Conservation (phyloP, 352 stramenopile species). For the Pythium diclinum region DNA sequence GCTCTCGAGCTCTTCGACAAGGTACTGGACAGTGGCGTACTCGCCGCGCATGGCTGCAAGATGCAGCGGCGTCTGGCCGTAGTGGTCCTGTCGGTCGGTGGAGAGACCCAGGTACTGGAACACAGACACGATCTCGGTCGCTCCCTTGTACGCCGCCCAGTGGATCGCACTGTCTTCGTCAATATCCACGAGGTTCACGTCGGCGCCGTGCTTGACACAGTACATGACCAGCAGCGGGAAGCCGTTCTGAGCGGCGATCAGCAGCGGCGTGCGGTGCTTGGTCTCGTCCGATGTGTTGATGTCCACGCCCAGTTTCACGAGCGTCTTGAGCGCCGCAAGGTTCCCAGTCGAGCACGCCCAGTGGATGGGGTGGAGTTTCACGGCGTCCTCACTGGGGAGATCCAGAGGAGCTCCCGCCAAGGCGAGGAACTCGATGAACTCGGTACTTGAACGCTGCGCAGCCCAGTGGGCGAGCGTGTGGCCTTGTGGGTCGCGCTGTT, state of each 20-base stretch:
- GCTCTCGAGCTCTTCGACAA: conserved; percentile 76
- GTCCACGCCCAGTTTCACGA: conserved; percentile 65
- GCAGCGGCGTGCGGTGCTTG: conserved; percentile 72
- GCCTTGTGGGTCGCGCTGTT: conserved; percentile 47
- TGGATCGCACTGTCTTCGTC: conserved; percentile 79
- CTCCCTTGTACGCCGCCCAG: conserved; percentile 85
- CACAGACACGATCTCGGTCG: conserved; percentile 75
- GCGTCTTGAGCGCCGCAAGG: conserved; percentile 48
- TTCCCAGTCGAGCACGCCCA: conserved; percentile 81
- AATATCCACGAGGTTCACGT: conserved; percentile 60
- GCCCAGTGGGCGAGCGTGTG: conserved; percentile 76
- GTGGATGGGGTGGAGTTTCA: conserved; percentile 75
- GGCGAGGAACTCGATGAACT: conserved; percentile 58
- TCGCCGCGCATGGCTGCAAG: conserved; percentile 77
- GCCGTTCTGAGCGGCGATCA: conserved; percentile 77
- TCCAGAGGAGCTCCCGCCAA: conserved; percentile 50
- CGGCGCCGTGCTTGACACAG: conserved; percentile 64
- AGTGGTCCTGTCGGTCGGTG: conserved; percentile 59
- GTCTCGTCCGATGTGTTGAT: conserved; percentile 68
- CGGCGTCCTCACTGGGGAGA: conserved; percentile 53
- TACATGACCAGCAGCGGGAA: conserved; percentile 75
- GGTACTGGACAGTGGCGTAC: conserved; percentile 66
- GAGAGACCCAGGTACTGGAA: conserved; percentile 79
- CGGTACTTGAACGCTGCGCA: conserved; percentile 48
- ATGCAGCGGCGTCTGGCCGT: conserved; percentile 80